phyloP scores from a whole-genome alignment of 179 eudicot species.

The Beta macrorhiza region DNA sequence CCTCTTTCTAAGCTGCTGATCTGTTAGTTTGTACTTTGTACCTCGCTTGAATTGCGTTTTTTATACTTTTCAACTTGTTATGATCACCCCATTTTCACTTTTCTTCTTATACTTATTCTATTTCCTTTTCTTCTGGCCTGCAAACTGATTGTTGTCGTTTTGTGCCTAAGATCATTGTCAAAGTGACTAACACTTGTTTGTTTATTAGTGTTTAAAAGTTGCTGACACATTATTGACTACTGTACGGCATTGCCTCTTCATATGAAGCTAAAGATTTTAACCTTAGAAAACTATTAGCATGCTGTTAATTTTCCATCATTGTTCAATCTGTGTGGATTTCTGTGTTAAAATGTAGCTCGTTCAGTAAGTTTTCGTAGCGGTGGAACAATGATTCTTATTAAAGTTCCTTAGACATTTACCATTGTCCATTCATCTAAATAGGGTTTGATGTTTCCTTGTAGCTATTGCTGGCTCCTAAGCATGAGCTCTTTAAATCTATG shows the following conservation, averaged over 20 bases:
- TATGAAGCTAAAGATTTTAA: slow-evolving; percentile 8
- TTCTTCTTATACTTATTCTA: neutral
- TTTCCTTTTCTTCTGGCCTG: neutral
- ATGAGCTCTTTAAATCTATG: too few species aligned
- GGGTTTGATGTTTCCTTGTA: too few species aligned
- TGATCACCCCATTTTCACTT: neutral
- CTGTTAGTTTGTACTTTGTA: too few species aligned
- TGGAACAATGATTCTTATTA: too few species aligned
- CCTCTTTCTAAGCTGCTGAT: too few species aligned
- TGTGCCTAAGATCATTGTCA: slow-evolving; percentile 19
- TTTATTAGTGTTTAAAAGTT: neutral
- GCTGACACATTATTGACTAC: neutral
- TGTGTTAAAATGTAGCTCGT: too few species aligned
- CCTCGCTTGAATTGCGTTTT: neutral
- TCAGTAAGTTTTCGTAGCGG: neutral
- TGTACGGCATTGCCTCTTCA: slow-evolving; percentile 16
- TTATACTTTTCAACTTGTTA: neutral
- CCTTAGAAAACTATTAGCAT: neutral
- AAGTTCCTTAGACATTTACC: too few species aligned
- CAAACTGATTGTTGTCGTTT: slow-evolving; percentile 4
- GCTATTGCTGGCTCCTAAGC: too few species aligned
- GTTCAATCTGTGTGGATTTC: too few species aligned
- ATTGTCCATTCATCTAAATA: too few species aligned
- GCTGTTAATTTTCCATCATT: neutral
- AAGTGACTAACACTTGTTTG: slow-evolving; percentile 10